Conservation (phyloP, 2,329 filamentous ascomycete genomes). For the Bipolaris sorokiniana region DNA sequence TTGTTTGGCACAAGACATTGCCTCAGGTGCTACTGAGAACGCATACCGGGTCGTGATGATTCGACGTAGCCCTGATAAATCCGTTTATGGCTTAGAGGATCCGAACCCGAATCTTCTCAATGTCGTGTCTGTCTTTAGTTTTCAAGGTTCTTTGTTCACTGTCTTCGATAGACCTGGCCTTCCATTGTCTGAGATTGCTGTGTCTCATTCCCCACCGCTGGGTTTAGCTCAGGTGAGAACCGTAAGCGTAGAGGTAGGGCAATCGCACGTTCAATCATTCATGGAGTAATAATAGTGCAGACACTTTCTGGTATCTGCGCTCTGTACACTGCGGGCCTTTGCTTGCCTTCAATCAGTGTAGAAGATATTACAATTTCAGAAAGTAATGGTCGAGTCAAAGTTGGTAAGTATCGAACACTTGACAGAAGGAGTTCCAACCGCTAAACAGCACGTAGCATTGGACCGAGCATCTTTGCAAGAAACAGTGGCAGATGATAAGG, state of each 20-base stretch:
- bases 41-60: constrained; percentile 17
- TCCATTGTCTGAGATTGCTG: constrained; percentile 17
- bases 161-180: constrained; percentile 10
- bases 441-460: neutral
- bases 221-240: constrained; percentile 14
- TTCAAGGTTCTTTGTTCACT: constrained; percentile 15
- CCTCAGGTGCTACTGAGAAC: constrained; percentile 1
- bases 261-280: neutral
- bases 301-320: constrained; percentile 11
- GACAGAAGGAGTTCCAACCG: too few relatives aligned
- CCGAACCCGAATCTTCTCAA: constrained; percentile 21
- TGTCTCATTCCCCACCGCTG: constrained; percentile 13
- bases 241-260: constrained; percentile 17
- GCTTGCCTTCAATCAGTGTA: constrained; percentile 4
- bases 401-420: constrained; percentile 3
- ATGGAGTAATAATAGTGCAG: neutral
- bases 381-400: constrained; percentile 17
- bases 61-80: constrained; percentile 6
- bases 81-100: constrained; percentile 9
- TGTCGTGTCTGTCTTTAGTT: constrained; percentile 17
- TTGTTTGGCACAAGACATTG: constrained; percentile 13
- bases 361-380: constrained; percentile 16
- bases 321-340: constrained; percentile 7
- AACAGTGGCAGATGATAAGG: neutral
- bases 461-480: neutral